These are phyloP conservation scores for Rhodomyrtus tomentosa DNA, from an alignment of 345 rosid species.

Conservation along the genomic window DNA sequence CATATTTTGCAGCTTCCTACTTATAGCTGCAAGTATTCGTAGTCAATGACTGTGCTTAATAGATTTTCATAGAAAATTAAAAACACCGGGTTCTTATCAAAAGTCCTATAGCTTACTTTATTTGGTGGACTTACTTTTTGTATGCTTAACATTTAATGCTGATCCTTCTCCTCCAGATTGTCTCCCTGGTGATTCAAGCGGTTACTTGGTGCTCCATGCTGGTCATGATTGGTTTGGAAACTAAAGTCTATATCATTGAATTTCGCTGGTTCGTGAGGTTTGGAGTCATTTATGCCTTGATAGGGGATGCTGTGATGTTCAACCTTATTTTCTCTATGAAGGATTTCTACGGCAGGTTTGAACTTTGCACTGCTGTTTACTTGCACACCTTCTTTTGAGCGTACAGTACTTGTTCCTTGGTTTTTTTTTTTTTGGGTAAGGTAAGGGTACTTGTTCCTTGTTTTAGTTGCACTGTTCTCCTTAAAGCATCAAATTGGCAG, in stretches of 20 bases:
- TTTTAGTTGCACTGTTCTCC: background rate
- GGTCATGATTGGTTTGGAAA: conserved; percentile 65
- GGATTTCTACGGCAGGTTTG: conserved; percentile 62
- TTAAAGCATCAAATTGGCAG: background rate
- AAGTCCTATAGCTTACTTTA: background rate
- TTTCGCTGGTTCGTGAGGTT: conserved; percentile 93
- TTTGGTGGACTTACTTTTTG: background rate
- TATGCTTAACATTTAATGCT: background rate
- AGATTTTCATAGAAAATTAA: background rate
- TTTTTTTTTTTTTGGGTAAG: too few relatives aligned
- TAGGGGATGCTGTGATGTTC: conserved; percentile 78
- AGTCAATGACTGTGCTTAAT: background rate
- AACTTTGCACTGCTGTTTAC: background rate
- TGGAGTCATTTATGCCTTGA: conserved; percentile 63
- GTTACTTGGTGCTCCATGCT: conserved; percentile 77
- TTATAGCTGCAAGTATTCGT: background rate
- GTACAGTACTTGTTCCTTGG: background rate
- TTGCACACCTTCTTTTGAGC: background rate
- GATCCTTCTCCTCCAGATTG: conserved; percentile 33
- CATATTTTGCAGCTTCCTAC: background rate
- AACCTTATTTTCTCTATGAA: conserved; percentile 66
- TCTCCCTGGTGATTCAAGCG: conserved; percentile 63
- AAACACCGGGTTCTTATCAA: background rate
- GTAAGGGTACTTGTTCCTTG: background rate
- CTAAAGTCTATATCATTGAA: conserved; percentile 66